Conservation (phyloP, 2,329 filamentous ascomycete species). For the Penicillium janthinellum region DNA sequence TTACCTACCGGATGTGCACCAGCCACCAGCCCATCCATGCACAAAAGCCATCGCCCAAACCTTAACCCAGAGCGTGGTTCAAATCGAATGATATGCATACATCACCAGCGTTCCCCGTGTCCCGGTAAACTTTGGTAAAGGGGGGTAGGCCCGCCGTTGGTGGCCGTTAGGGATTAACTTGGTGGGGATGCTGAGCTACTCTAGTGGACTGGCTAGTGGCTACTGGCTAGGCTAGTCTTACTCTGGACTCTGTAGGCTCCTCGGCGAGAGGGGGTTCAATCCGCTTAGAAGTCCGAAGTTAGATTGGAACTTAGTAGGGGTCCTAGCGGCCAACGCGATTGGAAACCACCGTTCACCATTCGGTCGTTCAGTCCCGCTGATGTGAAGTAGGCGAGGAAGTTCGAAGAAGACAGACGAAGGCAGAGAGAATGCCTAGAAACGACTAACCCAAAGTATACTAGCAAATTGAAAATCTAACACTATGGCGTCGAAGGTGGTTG, state of each 20-base stretch:
- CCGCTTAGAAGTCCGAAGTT: too few relatives aligned
- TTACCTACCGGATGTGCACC: not conserved
- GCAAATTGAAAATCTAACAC: not conserved
- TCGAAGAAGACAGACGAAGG: not conserved
- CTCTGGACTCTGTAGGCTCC: not conserved
- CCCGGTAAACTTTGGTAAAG: conserved; percentile 16
- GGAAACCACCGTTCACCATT: conserved; percentile 9
- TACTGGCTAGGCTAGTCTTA: too few relatives aligned
- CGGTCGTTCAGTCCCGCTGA: conserved; percentile 2
- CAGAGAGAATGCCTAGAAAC: not conserved
- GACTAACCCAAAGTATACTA: not conserved
- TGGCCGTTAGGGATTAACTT: conserved; percentile 23
- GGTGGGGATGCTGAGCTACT: not conserved
- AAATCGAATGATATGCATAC: conserved; percentile 25
- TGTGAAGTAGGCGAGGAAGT: not conserved
- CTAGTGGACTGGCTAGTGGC: too few relatives aligned
- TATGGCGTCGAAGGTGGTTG: too few relatives aligned
- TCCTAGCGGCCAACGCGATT: not conserved
- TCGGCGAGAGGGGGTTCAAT: not conserved
- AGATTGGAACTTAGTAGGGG: too few relatives aligned
- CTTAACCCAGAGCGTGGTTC: conserved; percentile 7
- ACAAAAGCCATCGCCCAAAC: conserved; percentile 2
- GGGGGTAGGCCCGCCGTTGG: conserved; percentile 21
- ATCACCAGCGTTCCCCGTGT: conserved; percentile 19
- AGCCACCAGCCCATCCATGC: not conserved